Evolutionary conservation across 768 basidiomycete genomes (phyloP), one percentile per base, ranked within the genome.

Genomic region (Nidularia sp.): DNA sequence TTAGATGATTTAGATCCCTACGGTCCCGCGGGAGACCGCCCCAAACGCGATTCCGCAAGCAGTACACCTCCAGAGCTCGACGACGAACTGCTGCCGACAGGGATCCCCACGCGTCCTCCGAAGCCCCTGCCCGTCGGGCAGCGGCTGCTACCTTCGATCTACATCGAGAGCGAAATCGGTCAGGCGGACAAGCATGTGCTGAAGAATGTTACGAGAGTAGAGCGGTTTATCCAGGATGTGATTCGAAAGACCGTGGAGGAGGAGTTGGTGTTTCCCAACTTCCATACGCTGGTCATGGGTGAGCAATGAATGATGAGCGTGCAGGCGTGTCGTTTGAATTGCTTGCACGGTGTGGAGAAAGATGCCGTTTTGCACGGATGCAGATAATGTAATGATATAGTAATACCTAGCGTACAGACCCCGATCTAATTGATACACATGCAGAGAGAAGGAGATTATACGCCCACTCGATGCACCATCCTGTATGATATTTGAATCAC

Each of bases 131-230:
- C 90, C 1, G 77, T 89, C 5, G 93, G 95, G 0, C 86, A 89
- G 59, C 79, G 93, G 31, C 70, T 99, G 10, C 72, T 99, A 18
- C 92, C 92, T 0, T 82, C 84, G 9, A 91, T 97, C 42, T 81
- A 85, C 59, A 95, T 98, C 68, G 96, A 98, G 70, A 93, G 90
- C 62, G 95, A 98, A 74, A 96, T 98, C 48, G 96, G 96, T 2
- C 91, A 98, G 73, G 74, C 86, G 45, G 94, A 98, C 65, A 96
- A 94, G 57, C 95, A 98, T 72, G 91, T 97, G 8, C 64, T 98
- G 56, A 91, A 94, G 69, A 98, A 98, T 58, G 96, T 98, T 25
- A 92, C 91, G 3, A 84, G 96, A 52, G 90, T 99, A 9, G 96
- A 99, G 69, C 77, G 87, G 34, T 98, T 98, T 67, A 93, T 98